Base-by-base conservation (phyloP, 306 rosid species). In the Castanea crenata region DNA sequence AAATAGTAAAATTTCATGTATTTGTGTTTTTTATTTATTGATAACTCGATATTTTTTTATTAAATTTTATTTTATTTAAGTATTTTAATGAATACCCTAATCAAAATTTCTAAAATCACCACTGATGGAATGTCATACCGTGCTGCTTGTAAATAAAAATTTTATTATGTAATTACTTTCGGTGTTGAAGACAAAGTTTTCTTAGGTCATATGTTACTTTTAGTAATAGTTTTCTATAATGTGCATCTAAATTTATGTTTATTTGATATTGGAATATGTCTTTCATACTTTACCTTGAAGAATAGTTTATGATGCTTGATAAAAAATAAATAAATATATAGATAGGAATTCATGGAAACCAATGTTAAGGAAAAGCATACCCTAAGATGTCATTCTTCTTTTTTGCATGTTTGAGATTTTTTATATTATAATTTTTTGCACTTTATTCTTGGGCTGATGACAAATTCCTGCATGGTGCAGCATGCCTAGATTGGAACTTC, bases 351-450 rank as follows among this genome's bases (percentile, higher is more conserved):
- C 12, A 6, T 67, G 18, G 84, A 77, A 78, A 75, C 71, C 74
- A 83, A 86, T 72, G 84, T 54, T 51, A 19, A 70, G 55, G 55
- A 71, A 72, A 82, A 82, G 55, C 38, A 52, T 20, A 12, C 79
- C 41, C 41, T 55, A 82, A 68, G 80, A 57, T 74, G 78, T 84
- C 61, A 70, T 86, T 64, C 32, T 76, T 81, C 69, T 69, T 75
- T 55, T 34, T 49, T 84, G 68, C 27, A 32, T 54, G 59, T 75
- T 84, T 81, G 63, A 84, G 78, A 13, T 49, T 77, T 85, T 81
- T 80, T 81, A 82, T 77, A 86, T 86, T 73, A 80, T 84, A 82
- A 67, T 73, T 58, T 78, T 34, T 65, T 56, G 83, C 80, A 34
- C 71, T 67, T 56, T 78, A 69, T 73, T 57, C 85, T 70, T 74